Evolutionary conservation across 2,329 filamentous ascomycete species (phyloP), one percentile per base, ranked within the genome.

Genomic region (Calcarisporium arbuscula): DNA sequence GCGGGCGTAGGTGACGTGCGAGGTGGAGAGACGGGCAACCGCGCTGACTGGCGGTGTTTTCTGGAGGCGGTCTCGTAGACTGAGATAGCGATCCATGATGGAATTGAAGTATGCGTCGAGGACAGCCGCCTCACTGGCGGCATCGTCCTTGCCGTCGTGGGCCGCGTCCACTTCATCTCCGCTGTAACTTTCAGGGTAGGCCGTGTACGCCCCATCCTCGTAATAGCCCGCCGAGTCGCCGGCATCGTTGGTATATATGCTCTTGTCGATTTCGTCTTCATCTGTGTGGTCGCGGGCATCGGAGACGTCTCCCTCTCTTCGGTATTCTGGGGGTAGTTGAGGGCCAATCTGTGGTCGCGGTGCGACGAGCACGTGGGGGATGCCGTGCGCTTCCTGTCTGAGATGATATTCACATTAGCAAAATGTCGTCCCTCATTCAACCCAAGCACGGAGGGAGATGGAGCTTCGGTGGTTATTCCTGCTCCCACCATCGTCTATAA

Each of bases 181-280:
- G 9, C 53, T 50, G 28, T 54, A 44, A 17, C 45, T 45, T 19
- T 68, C 61, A 0, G 75, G 70, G 4, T 71, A 66, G 5, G 80
- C 83, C 17, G 82, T 76, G 54, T 87, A 95, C 23, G 85, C 83
- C 31, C 87, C 88, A 46, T 94, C 85, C 12, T 78, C 65, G 54
- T 85, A 92, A 51, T 77, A 80, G 9, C 82, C 83, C 36, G 72
- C 61, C 16, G 67, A 62, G 48, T 82, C 74, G 34, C 70, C 68
- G 15, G 58, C 42, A 6, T 67, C 67, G 37, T 64, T 53, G 8
- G 65, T 50, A 48, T 78, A 77, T 27, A 72, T 65, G 20, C 51
- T 54, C 32, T 59, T 55, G n/a, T 54, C 48, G 8, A 59, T 53
- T 7, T 45, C 45, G 8, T 54, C 50, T 19, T 58, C 49, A 34